Evolutionary conservation across 805 yeast genomes (phyloP), one percentile per base, ranked within the genome.

Genomic region (Zygoascus ofunaensis): DNA sequence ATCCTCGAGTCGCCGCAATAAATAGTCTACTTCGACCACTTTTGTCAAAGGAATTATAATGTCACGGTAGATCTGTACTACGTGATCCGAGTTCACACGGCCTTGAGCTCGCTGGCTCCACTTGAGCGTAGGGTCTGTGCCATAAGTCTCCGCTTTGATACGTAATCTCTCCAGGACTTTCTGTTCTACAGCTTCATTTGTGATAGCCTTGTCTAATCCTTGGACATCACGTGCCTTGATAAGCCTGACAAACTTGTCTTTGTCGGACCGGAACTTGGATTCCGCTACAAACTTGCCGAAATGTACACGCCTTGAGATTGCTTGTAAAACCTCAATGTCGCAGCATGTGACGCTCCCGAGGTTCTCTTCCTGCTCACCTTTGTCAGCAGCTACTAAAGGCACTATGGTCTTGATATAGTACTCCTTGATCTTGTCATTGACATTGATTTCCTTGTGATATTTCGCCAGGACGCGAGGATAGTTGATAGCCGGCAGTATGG

Each of bases 251-350:
- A 80, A 87, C 41, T 61, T 62, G 41, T 75, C 84, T 30, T 69
- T 72, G 49, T 89, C 92, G 22, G 70, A 66, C 55, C 72, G 79
- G 63, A 78, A 92, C 64, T 92, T 92, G 37, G 95, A 83, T 62
- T 92, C 98, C 4, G 98, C 98, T 7, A 92, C 98, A 70, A 90
- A 92, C 64, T 84, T 85, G 41, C 98, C 98, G 65, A 90, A 92
- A 65, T 92, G 98, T 54, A 92, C 86, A 60, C 98, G 74, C 56
- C 98, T 73, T 5, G 95, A 83, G 37, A 92, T 66, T 4, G 95
- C 81, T 63, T 92, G 96, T 52, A 92, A 71, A 52, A 83, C 77
- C 53, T 84, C 94, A 46, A 90, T 83, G 60, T 92, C 98, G 50
- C 86, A 71, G 34, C 78, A 68, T 3, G 94, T 80, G 34, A 92